Evolutionary conservation across 1,284 basidiomycete species (phyloP).

Genomic region (Cutaneotrichosporon arboriforme): DNA sequence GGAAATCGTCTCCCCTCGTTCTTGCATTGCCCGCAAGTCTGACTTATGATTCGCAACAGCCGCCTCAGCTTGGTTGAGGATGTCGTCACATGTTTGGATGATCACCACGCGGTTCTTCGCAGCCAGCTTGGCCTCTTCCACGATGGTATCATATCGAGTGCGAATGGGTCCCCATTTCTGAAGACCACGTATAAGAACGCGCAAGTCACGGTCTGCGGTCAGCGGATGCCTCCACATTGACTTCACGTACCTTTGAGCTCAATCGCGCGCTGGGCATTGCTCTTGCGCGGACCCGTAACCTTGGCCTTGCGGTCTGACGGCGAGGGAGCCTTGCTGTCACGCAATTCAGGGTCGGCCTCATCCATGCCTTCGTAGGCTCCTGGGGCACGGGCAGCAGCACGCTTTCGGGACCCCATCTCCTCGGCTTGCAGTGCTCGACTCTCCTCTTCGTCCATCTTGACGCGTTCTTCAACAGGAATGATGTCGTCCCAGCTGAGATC

Average conservation of each 20-base stretch:
- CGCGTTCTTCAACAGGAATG: conserved; percentile 87
- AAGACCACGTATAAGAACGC: conserved; percentile 88
- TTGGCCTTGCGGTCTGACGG: conserved; percentile 40
- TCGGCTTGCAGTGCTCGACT: conserved; percentile 49
- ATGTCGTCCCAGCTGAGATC: conserved; percentile 99
- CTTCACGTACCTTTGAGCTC: conserved; percentile 65
- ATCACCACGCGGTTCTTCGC: conserved; percentile 94
- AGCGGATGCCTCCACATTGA: not conserved
- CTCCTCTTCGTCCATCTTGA: conserved; percentile 77
- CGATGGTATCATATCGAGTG: conserved; percentile 88
- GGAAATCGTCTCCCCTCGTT: conserved; percentile 69
- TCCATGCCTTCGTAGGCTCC: conserved; percentile 86
- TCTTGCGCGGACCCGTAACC: conserved; percentile 44
- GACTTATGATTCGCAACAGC: conserved; percentile 81
- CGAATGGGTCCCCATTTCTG: conserved; percentile 98
- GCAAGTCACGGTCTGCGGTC: conserved; percentile 75
- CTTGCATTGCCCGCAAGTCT: conserved; percentile 66
- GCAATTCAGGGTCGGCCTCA: conserved; percentile 51
- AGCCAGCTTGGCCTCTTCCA: conserved; percentile 83
- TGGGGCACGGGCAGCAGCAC: conserved; percentile 65
- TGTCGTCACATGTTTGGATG: conserved; percentile 84
- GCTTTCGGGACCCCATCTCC: conserved; percentile 59
- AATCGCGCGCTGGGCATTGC: conserved; percentile 84
- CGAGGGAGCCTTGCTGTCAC: conserved; percentile 54
- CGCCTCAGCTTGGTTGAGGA: conserved; percentile 75